These are phyloP conservation scores for Brassica balearica DNA, from an alignment of 441 rosid genomes.

Conservation along the genomic window DNA sequence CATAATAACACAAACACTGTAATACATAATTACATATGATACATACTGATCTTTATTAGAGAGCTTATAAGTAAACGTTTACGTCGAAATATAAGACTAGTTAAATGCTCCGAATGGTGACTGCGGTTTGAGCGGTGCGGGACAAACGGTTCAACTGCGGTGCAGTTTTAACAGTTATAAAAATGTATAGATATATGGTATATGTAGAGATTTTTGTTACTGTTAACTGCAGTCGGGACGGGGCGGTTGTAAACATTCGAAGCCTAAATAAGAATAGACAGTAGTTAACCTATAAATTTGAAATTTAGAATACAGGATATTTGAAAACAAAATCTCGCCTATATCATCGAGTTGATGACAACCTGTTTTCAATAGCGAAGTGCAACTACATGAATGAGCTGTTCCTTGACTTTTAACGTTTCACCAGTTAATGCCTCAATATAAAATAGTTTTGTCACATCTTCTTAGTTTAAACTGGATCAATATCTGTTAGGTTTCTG, in stretches of 20 bases:
- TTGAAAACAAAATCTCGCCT: not conserved
- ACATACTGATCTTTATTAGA: not conserved
- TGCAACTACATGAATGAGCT: constrained; percentile 14
- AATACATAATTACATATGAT: not conserved
- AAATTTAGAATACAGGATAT: not conserved
- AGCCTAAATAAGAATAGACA: not conserved
- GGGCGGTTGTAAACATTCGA: too few relatives aligned
- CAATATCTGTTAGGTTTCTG: not conserved
- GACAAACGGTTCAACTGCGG: too few relatives aligned
- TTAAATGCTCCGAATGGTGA: too few relatives aligned
- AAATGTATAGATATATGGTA: too few relatives aligned
- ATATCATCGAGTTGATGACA: not conserved
- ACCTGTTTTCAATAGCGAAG: not conserved
- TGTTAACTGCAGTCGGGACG: too few relatives aligned
- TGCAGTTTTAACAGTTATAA: too few relatives aligned
- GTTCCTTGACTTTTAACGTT: too few relatives aligned
- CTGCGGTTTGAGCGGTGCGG: too few relatives aligned
- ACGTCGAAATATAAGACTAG: not conserved
- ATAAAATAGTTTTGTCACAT: constrained; percentile 4
- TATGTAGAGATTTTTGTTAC: too few relatives aligned
- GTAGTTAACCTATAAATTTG: not conserved
- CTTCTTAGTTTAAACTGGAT: constrained; percentile 7
- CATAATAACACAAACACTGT: not conserved
- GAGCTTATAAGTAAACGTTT: not conserved
- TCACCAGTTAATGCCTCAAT: not conserved